A percentile compares a stretch with the other conserved stretches of the same genome.
Evolutionary conservation across 2,329 filamentous ascomycete species (phyloP).

Genomic region (Elsinoe ampelina): DNA sequence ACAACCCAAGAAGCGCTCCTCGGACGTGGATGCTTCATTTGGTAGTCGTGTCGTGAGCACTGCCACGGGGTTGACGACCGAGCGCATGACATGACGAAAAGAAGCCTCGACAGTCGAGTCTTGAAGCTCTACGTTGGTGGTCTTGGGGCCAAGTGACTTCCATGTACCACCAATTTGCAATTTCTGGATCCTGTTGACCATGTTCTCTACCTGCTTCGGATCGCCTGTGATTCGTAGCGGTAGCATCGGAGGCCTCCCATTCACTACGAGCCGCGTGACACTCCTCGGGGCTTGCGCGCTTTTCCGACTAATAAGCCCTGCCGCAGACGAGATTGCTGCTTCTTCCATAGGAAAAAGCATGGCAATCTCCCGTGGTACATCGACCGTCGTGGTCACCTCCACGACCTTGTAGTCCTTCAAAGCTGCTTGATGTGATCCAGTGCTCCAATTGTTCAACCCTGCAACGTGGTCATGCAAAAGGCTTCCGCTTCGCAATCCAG

Average conservation of each 20-base stretch:
- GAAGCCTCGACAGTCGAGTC: not conserved
- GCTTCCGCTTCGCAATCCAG: too few relatives aligned
- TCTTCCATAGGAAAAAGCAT: not conserved
- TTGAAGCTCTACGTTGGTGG: not conserved
- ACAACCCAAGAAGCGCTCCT: slow-evolving; percentile 19
- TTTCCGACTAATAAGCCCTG: not conserved
- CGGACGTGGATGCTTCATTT: not conserved
- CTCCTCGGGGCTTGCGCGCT: not conserved
- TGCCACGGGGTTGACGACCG: slow-evolving; percentile 41
- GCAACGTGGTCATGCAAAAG: too few relatives aligned
- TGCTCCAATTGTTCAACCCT: too few relatives aligned
- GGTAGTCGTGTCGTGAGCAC: slow-evolving; percentile 38
- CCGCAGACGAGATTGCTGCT: not conserved
- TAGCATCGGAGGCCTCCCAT: not conserved
- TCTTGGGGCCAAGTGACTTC: not conserved
- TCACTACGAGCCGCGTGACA: not conserved
- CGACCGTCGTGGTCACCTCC: not conserved
- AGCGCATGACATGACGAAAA: slow-evolving; percentile 3
- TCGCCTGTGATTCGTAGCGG: not conserved
- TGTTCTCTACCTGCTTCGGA: not conserved
- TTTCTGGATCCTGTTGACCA: not conserved
- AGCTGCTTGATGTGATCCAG: too few relatives aligned
- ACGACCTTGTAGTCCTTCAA: not conserved
- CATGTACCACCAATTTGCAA: not conserved
- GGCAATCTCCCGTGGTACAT: not conserved